These are phyloP conservation scores for Strobilomyces confusus DNA, from an alignment of 768 basidiomycete species.

Conservation along the genomic window DNA sequence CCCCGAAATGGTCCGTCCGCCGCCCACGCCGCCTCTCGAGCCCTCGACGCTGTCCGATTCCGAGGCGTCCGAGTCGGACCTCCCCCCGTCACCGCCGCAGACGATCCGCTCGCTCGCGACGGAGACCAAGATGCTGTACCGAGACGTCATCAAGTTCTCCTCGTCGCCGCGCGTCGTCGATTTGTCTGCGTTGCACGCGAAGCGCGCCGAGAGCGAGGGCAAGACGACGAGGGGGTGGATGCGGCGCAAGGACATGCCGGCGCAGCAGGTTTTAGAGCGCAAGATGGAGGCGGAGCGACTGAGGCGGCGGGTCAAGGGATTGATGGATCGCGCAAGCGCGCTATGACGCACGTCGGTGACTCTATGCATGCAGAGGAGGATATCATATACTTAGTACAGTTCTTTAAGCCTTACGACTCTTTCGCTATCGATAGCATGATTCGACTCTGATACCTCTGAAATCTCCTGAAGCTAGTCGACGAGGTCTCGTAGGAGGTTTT, in stretches of 20 bases:
- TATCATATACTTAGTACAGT: not conserved
- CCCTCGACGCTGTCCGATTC: constrained; percentile 54
- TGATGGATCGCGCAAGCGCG: constrained; percentile 60
- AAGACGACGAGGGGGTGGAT: constrained; percentile 60
- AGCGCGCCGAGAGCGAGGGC: constrained; percentile 45
- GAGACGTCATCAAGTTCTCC: constrained; percentile 85
- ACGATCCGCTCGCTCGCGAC: constrained; percentile 67
- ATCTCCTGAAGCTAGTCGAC: no score
- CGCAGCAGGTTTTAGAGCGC: constrained; percentile 74
- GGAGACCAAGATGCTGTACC: constrained; percentile 82
- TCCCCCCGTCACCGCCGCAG: constrained; percentile 37
- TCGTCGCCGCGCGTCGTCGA: constrained; percentile 85
- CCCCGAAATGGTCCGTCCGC: constrained; percentile 38
- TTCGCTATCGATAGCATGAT: no score
- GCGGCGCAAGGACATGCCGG: constrained; percentile 76
- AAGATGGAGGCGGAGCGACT: constrained; percentile 73
- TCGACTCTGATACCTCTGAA: no score
- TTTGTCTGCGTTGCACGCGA: constrained; percentile 57
- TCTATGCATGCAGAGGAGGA: not conserved
- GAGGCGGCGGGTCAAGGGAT: constrained; percentile 61
- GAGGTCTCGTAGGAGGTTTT: no score
- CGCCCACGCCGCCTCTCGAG: constrained; percentile 64
- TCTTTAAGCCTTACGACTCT: not conserved
- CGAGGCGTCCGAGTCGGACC: constrained; percentile 55
- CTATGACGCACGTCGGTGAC: constrained; percentile 2